These are phyloP conservation scores for Theobroma cacao DNA, from an alignment of 345 rosid species.

Conservation along the genomic window DNA sequence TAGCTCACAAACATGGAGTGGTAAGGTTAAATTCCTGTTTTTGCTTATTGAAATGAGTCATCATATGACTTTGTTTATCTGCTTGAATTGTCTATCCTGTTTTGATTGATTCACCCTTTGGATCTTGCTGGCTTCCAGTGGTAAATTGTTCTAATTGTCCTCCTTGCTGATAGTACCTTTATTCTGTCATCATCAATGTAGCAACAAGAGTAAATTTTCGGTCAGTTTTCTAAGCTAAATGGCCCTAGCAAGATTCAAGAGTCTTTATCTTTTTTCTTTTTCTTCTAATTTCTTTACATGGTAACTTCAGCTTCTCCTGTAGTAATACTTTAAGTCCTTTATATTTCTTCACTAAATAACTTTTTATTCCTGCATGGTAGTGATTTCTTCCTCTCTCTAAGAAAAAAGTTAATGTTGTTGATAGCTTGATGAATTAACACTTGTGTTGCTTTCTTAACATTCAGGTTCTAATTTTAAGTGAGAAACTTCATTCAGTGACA, in stretches of 20 bases:
- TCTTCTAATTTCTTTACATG: not conserved
- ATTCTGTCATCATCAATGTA: not conserved
- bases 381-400: not conserved
- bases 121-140: not conserved
- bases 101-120: not conserved
- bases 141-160: not conserved
- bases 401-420: not conserved
- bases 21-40: constrained; percentile 38
- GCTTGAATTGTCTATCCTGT: not conserved
- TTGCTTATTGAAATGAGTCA: not conserved
- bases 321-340: constrained; percentile 8
- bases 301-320: not conserved
- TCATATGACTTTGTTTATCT: not conserved
- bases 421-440: not conserved
- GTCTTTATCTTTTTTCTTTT: not conserved
- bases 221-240: not conserved
- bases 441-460: constrained; percentile 6
- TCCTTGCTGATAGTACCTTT: not conserved
- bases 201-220: not conserved
- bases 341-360: not conserved
- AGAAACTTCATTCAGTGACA: constrained; percentile 87
- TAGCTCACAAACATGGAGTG: constrained; percentile 97
- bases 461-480: constrained; percentile 78
- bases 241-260: not conserved
- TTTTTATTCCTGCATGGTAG: not conserved